A percentile compares a stretch with the other conserved stretches of the same genome.
These are phyloP conservation scores for Claviceps monticola DNA, from an alignment of 2,329 filamentous ascomycete genomes.

Conservation along the genomic window DNA sequence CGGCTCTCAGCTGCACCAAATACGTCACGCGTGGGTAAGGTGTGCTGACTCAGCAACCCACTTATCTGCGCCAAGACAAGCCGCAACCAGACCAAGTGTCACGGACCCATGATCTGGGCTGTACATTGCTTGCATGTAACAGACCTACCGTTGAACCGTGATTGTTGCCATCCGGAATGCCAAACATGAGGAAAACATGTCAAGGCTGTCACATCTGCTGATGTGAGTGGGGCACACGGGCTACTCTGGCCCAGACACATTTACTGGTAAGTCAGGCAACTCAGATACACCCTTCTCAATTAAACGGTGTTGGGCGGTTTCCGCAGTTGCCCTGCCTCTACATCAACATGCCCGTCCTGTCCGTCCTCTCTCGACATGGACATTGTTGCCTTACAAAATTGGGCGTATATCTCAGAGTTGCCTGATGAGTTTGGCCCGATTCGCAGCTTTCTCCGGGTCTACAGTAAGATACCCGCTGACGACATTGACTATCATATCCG, in stretches of 20 bases:
- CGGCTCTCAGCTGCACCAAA: background rate
- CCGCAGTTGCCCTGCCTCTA: background rate
- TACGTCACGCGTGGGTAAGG: no score
- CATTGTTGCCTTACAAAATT: conserved; percentile 19
- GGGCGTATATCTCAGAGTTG: conserved; percentile 23
- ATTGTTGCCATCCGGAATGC: background rate
- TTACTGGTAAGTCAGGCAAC: background rate
- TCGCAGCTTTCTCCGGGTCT: conserved; percentile 22
- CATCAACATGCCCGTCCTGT: background rate
- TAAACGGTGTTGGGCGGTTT: background rate
- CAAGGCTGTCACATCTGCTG: background rate
- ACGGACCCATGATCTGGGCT: background rate
- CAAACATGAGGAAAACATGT: background rate
- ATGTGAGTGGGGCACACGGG: background rate
- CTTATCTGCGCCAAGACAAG: background rate
- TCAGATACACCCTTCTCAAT: background rate
- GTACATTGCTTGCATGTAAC: background rate
- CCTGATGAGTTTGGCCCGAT: conserved; percentile 23
- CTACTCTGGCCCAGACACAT: background rate
- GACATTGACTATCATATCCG: conserved; percentile 23
- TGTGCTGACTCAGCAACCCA: background rate
- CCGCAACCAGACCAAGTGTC: background rate
- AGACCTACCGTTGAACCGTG: background rate
- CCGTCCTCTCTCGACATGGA: conserved; percentile 16
- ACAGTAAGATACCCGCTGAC: conserved; percentile 22